Conservation (phyloP, 257 asterid genomes). For the Linaria vulgaris region DNA sequence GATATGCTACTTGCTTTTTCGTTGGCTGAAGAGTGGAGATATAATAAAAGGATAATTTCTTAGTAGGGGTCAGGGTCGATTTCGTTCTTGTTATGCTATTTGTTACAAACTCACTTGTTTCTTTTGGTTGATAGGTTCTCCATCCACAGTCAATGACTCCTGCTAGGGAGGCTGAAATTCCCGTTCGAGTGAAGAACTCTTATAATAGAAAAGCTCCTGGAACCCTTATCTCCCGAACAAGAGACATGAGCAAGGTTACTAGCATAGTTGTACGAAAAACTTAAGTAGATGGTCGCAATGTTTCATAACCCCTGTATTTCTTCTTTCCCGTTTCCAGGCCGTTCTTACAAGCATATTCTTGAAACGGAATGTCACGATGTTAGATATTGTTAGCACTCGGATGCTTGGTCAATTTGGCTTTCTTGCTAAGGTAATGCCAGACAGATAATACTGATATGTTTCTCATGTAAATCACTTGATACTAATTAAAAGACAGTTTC, state of each 20-base stretch:
- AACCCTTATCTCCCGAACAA: conserved; percentile 68
- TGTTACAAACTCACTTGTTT: conserved; percentile 10
- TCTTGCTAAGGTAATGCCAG: conserved; percentile 67
- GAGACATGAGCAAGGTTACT: conserved; percentile 84
- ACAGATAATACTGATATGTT: conserved; percentile 15
- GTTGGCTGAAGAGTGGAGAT: conserved; percentile 20
- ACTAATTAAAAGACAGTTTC: conserved; percentile 55
- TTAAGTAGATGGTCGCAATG: neutral
- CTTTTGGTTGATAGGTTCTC: conserved; percentile 42
- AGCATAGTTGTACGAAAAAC: conserved; percentile 2
- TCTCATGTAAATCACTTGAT: conserved; percentile 18
- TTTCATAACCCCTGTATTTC: conserved; percentile 7
- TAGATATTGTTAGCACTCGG: conserved; percentile 86
- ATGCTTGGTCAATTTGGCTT: conserved; percentile 95
- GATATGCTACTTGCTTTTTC: conserved; percentile 11
- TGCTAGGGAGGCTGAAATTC: conserved; percentile 90
- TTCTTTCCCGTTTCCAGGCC: conserved; percentile 52
- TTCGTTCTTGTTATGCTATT: conserved; percentile 9
- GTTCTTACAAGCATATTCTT: conserved; percentile 87
- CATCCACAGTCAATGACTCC: conserved; percentile 99
- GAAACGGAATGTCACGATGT: conserved; percentile 88
- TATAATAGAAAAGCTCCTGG: conserved; percentile 92
- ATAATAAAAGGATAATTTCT: neutral
- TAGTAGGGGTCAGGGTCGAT: neutral
- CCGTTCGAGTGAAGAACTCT: conserved; percentile 90